These are phyloP conservation scores for Leccinellum albellum DNA, from an alignment of 768 basidiomycete genomes.

Conservation along the genomic window DNA sequence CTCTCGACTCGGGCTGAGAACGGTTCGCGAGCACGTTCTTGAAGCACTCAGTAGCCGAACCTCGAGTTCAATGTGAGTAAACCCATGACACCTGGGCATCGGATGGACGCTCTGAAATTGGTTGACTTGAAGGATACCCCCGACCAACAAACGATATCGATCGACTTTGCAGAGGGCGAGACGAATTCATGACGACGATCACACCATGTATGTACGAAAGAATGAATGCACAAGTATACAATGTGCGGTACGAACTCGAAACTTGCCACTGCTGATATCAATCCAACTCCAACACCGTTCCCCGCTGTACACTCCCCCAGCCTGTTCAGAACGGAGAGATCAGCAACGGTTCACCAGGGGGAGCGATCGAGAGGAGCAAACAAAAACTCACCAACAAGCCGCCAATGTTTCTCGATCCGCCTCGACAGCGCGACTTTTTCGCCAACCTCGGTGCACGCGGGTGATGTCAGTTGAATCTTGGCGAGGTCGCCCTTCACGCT, in stretches of 20 bases:
- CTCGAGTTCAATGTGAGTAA: too few relatives aligned
- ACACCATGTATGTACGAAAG: neutral
- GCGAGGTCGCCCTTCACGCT: constrained; percentile 94
- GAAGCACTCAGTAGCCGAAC: neutral
- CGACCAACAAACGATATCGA: neutral
- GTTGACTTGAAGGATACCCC: too few relatives aligned
- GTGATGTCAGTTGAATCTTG: constrained; percentile 89
- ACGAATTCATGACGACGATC: too few relatives aligned
- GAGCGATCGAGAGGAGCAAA: neutral
- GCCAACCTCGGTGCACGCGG: constrained; percentile 93
- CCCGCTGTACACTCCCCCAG: constrained; percentile 81
- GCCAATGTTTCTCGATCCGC: constrained; percentile 98
- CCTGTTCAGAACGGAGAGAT: constrained; percentile 31
- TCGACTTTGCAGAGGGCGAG: too few relatives aligned
- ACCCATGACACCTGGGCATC: neutral
- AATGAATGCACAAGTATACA: neutral
- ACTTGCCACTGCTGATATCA: constrained; percentile 26
- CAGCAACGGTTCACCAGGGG: neutral
- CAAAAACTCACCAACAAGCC: constrained; percentile 75
- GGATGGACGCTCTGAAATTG: neutral
- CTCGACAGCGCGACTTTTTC: constrained; percentile 96
- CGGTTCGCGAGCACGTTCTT: too few relatives aligned
- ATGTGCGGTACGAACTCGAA: neutral
- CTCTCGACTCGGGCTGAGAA: too few relatives aligned
- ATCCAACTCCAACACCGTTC: constrained; percentile 78